Evolutionary conservation across 306 rosid species (phyloP).

Genomic region (Phaseolus lunatus): DNA sequence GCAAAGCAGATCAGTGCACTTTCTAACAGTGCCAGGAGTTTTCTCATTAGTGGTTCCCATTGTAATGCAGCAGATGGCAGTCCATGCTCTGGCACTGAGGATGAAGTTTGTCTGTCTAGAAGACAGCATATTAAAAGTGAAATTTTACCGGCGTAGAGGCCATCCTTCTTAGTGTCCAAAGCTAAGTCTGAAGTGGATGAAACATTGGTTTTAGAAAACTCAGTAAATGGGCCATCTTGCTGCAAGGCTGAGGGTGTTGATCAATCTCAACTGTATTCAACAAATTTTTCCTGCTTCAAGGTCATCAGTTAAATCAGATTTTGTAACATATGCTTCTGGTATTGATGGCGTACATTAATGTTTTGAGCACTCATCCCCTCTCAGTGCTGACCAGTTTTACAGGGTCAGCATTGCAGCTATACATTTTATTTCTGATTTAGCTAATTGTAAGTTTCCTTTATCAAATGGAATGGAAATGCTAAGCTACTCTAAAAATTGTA

Average conservation of each 20-base stretch:
- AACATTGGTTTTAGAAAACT: neutral
- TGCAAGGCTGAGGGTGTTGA: neutral
- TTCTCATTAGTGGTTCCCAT: neutral
- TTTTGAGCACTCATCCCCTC: neutral
- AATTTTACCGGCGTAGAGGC: neutral
- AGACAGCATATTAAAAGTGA: neutral
- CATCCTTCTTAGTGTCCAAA: neutral
- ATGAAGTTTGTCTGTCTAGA: neutral
- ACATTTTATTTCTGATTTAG: neutral
- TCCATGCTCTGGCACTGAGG: neutral
- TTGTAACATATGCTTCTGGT: neutral
- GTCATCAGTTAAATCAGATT: neutral
- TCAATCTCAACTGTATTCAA: neutral
- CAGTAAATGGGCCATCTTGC: neutral
- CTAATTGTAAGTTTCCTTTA: neutral
- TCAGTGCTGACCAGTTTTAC: neutral
- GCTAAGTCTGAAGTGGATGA: neutral
- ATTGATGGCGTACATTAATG: neutral
- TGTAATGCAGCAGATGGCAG: constrained; percentile 9
- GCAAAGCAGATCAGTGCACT: neutral
- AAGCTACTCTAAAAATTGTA: neutral
- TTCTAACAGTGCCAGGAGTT: neutral
- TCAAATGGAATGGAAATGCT: neutral
- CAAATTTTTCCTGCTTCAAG: neutral
- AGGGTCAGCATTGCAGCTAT: neutral